phyloP scores from a whole-genome alignment of 1,139 yeast species.

The Pichia sp. region DNA sequence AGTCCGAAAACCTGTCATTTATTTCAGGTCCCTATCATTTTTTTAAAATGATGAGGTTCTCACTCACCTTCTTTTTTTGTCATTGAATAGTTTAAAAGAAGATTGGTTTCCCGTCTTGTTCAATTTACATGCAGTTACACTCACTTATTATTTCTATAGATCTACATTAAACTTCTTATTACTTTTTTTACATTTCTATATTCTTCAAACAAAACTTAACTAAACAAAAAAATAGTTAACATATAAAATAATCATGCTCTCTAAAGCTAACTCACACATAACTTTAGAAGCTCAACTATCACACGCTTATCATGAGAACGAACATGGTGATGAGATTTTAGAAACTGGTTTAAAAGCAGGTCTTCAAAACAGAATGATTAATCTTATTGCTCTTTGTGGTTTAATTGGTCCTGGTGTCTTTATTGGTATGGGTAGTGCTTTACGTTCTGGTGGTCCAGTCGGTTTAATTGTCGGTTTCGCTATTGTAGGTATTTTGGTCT shows the following conservation, averaged over 20 bases:
- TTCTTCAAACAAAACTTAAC: neutral
- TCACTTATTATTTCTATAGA: no score
- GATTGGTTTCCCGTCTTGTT: no score
- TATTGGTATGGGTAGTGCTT: conserved; percentile 25
- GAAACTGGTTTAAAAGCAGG: conserved; percentile 31
- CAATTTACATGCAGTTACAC: no score
- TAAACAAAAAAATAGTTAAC: neutral
- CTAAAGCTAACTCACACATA: conserved; percentile 5
- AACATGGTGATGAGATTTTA: conserved; percentile 26
- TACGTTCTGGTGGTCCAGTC: conserved; percentile 25
- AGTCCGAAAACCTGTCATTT: no score
- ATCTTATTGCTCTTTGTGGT: conserved; percentile 22
- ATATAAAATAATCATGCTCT: conserved; percentile 2
- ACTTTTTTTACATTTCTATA: neutral
- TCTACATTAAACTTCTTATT: no score
- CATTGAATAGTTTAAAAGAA: no score
- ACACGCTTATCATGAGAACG: conserved; percentile 24
- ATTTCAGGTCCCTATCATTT: no score
- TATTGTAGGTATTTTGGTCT: conserved; percentile 49
- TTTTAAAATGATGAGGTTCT: no score
- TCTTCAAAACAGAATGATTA: conserved; percentile 24
- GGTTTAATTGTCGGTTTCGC: conserved; percentile 39
- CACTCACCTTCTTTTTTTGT: no score
- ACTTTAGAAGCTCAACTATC: conserved; percentile 15
- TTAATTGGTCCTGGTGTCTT: conserved; percentile 27